A percentile compares a stretch with the other conserved stretches of the same genome.
phyloP scores from a whole-genome alignment of 257 asterid genomes.

The Solanum chaucha region DNA sequence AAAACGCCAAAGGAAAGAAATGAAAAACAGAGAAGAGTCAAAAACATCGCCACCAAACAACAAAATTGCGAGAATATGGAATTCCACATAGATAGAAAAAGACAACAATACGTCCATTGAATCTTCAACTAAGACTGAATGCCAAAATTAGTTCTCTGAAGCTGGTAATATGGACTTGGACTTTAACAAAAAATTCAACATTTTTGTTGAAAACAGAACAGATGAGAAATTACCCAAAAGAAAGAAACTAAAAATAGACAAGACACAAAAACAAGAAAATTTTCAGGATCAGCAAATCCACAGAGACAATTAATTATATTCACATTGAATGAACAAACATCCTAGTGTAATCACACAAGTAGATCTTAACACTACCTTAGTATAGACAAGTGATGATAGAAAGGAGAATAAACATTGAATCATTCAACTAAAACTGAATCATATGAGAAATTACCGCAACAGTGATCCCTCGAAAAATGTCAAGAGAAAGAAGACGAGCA shows the following conservation, averaged over 20 bases:
- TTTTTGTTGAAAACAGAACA: background rate
- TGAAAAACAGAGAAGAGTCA: background rate
- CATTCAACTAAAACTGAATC: background rate
- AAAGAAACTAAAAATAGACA: background rate
- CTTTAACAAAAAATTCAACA: background rate
- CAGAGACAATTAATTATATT: too few relatives aligned
- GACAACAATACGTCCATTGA: background rate
- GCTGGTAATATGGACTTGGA: background rate
- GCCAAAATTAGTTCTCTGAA: background rate
- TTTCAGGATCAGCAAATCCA: too few relatives aligned
- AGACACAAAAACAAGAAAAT: background rate
- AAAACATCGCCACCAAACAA: background rate
- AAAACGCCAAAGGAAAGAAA: background rate
- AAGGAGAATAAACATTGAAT: background rate
- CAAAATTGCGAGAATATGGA: background rate
- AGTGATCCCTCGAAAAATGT: conserved; percentile 49
- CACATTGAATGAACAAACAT: background rate
- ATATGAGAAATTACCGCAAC: conserved; percentile 25
- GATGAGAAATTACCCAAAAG: background rate
- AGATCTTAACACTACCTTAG: background rate
- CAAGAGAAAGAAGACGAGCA: conserved; percentile 43
- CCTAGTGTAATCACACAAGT: background rate
- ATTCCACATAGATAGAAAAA: background rate
- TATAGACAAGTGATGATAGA: background rate
- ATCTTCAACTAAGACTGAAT: background rate